phyloP scores from a whole-genome alignment of 768 basidiomycete species.

The Peribolospora kevripleyi region DNA sequence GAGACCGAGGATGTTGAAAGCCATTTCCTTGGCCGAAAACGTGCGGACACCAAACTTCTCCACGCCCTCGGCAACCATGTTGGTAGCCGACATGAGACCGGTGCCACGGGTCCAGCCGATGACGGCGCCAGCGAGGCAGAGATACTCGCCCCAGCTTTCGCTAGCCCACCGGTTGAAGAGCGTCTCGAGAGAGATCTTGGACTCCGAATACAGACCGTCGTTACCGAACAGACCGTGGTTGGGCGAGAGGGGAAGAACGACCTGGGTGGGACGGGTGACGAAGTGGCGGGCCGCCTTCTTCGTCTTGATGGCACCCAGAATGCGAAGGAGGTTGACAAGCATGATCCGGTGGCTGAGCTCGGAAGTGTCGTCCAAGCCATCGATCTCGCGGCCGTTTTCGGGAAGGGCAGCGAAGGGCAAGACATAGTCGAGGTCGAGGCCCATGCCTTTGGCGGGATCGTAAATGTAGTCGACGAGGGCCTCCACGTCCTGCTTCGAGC shows the following conservation, averaged over 20 bases:
- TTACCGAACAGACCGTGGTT: slow-evolving; percentile 97
- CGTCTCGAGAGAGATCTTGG: slow-evolving; percentile 92
- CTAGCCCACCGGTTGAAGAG: slow-evolving; percentile 95
- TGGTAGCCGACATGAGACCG: slow-evolving; percentile 84
- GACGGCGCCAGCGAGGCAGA: slow-evolving; percentile 91
- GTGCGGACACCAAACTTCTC: slow-evolving; percentile 85
- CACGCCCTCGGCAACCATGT: slow-evolving; percentile 78
- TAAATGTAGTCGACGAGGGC: slow-evolving; percentile 97
- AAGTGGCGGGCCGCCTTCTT: slow-evolving; percentile 95
- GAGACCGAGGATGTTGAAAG: slow-evolving; percentile 95
- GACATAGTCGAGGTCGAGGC: slow-evolving; percentile 94
- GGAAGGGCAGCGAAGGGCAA: slow-evolving; percentile 95
- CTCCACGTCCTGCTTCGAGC: slow-evolving; percentile 94
- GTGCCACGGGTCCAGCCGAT: slow-evolving; percentile 99
- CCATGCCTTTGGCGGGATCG: slow-evolving; percentile 27
- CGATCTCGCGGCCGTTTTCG: slow-evolving; percentile 96
- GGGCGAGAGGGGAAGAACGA: slow-evolving; percentile 87
- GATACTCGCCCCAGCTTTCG: slow-evolving; percentile 97
- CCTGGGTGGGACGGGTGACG: slow-evolving; percentile 93
- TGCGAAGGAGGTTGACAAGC: slow-evolving; percentile 85
- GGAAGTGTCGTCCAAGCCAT: slow-evolving; percentile 85
- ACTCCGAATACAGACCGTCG: slow-evolving; percentile 92
- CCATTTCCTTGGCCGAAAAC: slow-evolving; percentile 99
- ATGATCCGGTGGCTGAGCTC: slow-evolving; percentile 97
- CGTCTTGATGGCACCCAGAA: slow-evolving; percentile 87